A percentile compares a stretch with the other conserved stretches of the same genome.
These are phyloP conservation scores for Elongisporangium anandrum DNA, from an alignment of 352 stramenopile genomes.

Conservation along the genomic window DNA sequence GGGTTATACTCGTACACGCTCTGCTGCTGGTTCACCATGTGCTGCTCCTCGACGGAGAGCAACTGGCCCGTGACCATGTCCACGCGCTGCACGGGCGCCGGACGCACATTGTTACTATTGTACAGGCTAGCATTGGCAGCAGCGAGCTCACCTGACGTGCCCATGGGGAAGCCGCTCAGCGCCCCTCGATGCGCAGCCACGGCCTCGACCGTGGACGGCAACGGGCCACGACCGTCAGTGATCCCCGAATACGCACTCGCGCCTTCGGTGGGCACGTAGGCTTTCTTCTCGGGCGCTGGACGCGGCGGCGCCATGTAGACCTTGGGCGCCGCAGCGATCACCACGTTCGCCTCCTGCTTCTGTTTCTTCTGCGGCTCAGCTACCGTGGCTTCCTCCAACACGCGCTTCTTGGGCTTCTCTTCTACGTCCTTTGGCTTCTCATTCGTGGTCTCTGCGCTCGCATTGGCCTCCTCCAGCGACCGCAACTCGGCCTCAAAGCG, in stretches of 20 bases:
- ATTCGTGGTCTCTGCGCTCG: conserved; percentile 1
- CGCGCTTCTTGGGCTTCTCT: conserved; percentile 24
- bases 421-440: neutral
- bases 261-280: neutral
- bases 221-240: conserved; percentile 8
- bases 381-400: conserved; percentile 9
- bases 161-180: conserved; percentile 59
- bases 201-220: conserved; percentile 45
- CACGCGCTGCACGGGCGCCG: conserved; percentile 35
- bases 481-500: conserved; percentile 81
- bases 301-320: conserved; percentile 71
- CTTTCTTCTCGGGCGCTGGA: conserved; percentile 33
- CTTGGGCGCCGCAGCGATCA: conserved; percentile 42
- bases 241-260: neutral
- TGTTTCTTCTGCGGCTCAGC: conserved; percentile 25
- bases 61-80: conserved; percentile 70
- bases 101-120: neutral
- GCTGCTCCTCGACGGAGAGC: conserved; percentile 62
- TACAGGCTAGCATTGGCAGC: conserved; percentile 10
- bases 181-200: conserved; percentile 49
- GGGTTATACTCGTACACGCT: conserved; percentile 84
- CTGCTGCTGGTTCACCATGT: conserved; percentile 81
- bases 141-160: conserved; percentile 44
- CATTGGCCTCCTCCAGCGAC: conserved; percentile 51
- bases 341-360: conserved; percentile 15